Base-by-base conservation (phyloP, 352 stramenopile species). In the Globisporangium cystogenes region DNA sequence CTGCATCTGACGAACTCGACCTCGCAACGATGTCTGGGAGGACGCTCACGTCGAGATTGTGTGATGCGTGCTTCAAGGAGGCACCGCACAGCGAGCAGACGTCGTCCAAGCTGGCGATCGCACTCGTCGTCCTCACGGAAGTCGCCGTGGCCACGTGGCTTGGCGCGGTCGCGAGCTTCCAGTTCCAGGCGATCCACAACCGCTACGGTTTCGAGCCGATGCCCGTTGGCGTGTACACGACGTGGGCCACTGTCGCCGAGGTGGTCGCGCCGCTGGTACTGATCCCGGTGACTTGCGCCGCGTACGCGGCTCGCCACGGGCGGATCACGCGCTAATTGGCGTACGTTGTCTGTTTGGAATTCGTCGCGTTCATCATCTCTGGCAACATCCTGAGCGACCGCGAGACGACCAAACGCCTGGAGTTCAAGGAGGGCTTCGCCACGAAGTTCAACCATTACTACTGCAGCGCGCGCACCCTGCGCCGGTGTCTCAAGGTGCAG, bases 391-490 rank as follows among this genome's bases (percentile, higher is more conserved):
- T 40, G 46, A 24, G 10, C 7, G 26, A 18, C 2, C n/a, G 18
- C 16, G 16, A 40, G 24, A 41, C 18, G 29, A 27, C 1, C 45
- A 27, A 39, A 5, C 46, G 46, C 18, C 29, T 23, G 18, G 31
- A 27, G 18, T 41, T 51, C 46, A n/a, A 51, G 29, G 18, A n/a
- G 7, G 18, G 27, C 7, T 51, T 51, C 12, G 46, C 46, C 8
- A 31, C 11, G 16, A n/a, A 42, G 46, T 51, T 51, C 46, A 51
- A 51, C 31, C 3, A n/a, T 3, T 41, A 41, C 31, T 51, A 51
- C 31, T 51, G 46, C 46, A 24, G 41, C 29, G 23, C 29, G 10
- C 33, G 20, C 4, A 20, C 27, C 2, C 1, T 41, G n/a, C 46
- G 29, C 6, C 27, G 23, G n/a, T 51, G 46, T 51, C 46, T 51